Percentiles rank a stretch among this genome's conserved stretches.
These are phyloP conservation scores for Fusarium sterilihyphosum DNA, from an alignment of 2,329 filamentous ascomycete genomes.

Conservation along the genomic window DNA sequence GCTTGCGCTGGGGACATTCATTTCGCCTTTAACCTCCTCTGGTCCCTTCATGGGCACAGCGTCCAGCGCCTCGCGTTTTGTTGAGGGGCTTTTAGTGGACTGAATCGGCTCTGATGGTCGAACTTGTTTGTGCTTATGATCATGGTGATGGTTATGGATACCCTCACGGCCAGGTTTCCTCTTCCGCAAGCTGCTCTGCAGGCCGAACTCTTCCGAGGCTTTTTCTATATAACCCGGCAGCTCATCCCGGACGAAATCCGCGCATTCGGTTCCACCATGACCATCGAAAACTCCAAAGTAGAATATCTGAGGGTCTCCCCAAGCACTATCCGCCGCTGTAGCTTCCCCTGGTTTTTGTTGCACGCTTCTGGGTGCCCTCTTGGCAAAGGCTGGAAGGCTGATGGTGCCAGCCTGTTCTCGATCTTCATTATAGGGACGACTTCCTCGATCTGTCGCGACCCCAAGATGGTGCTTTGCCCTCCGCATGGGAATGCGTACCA, in stretches of 20 bases:
- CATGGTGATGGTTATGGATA: constrained; percentile 28
- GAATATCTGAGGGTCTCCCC: constrained; percentile 94
- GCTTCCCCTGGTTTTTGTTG: constrained; percentile 65
- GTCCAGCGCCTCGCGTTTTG: constrained; percentile 43
- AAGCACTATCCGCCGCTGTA: constrained; percentile 77
- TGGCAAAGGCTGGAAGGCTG: constrained; percentile 91
- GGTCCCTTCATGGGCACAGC: constrained; percentile 61
- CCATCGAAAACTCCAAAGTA: constrained; percentile 98
- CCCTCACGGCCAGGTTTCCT: constrained; percentile 47
- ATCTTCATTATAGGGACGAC: constrained; percentile 91
- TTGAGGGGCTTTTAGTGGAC: constrained; percentile 20
- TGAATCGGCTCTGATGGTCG: constrained; percentile 14
- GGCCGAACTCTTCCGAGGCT: constrained; percentile 77
- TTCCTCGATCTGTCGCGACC: constrained; percentile 79
- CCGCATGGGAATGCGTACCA: constrained; percentile 92
- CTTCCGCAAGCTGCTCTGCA: constrained; percentile 77
- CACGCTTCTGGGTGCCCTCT: constrained; percentile 75
- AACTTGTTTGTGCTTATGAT: constrained; percentile 31
- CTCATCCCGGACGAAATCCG: constrained; percentile 83
- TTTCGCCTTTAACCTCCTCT: constrained; percentile 55
- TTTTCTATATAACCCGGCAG: constrained; percentile 91
- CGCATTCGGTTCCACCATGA: constrained; percentile 90
- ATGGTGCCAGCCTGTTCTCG: constrained; percentile 94
- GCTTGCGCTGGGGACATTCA: constrained; percentile 48
- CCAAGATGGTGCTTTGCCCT: constrained; percentile 98